Percentiles rank a stretch among this genome's conserved stretches.
Conservation (phyloP, 2,329 filamentous ascomycete species). For the Shiraia sp. region DNA sequence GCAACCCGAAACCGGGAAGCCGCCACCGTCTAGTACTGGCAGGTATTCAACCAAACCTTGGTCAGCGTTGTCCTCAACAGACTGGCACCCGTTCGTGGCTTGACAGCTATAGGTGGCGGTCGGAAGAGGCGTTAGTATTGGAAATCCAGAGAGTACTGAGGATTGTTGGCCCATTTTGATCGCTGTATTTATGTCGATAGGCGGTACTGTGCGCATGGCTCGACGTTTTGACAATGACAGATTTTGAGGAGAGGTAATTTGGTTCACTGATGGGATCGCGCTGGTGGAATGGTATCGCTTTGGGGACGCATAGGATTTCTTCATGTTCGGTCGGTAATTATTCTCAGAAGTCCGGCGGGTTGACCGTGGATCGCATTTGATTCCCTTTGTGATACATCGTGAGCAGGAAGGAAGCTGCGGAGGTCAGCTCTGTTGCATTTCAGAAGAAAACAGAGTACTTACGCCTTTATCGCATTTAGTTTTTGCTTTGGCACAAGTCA, state of each 20-base stretch:
- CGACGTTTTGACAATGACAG: slow-evolving; percentile 22
- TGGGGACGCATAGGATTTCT: slow-evolving; percentile 29
- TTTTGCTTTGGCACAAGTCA: slow-evolving; percentile 45
- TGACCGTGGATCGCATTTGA: slow-evolving; percentile 41
- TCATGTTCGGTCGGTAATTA: slow-evolving; percentile 31
- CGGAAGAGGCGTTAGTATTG: slow-evolving; percentile 33
- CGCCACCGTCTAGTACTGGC: slow-evolving; percentile 18
- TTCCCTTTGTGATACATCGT: slow-evolving; percentile 40
- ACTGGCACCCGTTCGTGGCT: slow-evolving; percentile 29
- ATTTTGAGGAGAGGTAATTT: slow-evolving; percentile 26
- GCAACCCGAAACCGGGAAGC: slow-evolving; percentile 22
- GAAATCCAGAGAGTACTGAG: slow-evolving; percentile 22
- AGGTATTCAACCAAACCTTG: slow-evolving; percentile 21
- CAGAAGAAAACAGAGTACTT: slow-evolving; percentile 3
- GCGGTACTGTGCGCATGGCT: slow-evolving; percentile 27
- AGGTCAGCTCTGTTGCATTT: background rate
- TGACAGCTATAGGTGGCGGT: slow-evolving; percentile 22
- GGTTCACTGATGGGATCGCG: slow-evolving; percentile 21
- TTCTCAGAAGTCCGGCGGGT: slow-evolving; percentile 44
- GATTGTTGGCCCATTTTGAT: slow-evolving; percentile 31
- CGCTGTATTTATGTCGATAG: slow-evolving; percentile 34
- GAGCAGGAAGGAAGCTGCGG: slow-evolving; percentile 41
- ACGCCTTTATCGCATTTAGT: slow-evolving; percentile 45
- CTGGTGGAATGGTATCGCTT: slow-evolving; percentile 30
- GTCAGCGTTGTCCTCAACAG: slow-evolving; percentile 28